phyloP scores from a whole-genome alignment of 106 monocot genomes.

The Dendrobium officinale region DNA sequence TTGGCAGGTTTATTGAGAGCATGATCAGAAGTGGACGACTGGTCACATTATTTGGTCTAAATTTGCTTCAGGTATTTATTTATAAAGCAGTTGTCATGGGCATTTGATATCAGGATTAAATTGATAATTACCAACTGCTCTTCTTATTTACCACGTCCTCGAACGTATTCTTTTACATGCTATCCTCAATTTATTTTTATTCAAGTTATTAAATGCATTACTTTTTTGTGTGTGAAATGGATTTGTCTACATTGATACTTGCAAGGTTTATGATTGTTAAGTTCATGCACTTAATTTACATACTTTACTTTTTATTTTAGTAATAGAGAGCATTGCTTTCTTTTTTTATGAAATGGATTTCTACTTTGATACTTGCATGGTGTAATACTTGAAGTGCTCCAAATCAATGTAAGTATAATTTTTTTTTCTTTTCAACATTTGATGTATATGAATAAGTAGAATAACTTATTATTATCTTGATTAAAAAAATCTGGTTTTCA shows the following conservation, averaged over 20 bases:
- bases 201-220: not conserved
- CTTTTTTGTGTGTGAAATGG: not conserved
- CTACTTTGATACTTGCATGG: no score
- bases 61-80: slow-evolving; percentile 77
- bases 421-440: no score
- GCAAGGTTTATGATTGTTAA: not conserved
- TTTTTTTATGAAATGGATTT: no score
- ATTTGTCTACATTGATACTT: not conserved
- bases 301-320: not conserved
- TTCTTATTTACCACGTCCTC: not conserved
- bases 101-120: not conserved
- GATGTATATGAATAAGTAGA: no score
- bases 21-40: slow-evolving; percentile 66
- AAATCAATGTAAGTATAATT: no score
- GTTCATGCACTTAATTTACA: not conserved
- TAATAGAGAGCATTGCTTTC: no score
- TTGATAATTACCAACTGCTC: not conserved
- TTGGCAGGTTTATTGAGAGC: slow-evolving; percentile 57
- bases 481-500: no score
- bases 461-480: no score
- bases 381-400: no score
- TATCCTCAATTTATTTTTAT: not conserved
- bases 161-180: no score
- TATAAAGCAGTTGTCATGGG: not conserved
- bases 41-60: slow-evolving; percentile 35